Percentiles rank a stretch among this genome's conserved stretches.
Evolutionary conservation across 495 filamentous ascomycete genomes (phyloP).

Genomic region (Monascus purpureus): DNA sequence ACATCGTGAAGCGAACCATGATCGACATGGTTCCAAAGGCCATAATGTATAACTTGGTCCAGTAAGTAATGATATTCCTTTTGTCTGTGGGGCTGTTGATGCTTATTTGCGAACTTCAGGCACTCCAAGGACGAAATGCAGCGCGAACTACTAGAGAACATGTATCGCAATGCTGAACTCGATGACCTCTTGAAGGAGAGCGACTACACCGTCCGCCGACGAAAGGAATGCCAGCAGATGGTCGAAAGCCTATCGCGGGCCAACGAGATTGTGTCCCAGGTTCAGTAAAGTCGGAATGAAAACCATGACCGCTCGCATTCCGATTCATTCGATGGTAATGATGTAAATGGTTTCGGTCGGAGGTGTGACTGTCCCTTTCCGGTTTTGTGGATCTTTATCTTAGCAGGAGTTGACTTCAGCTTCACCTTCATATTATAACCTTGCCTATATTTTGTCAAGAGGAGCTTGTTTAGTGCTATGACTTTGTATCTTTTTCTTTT

Average conservation of each 20-base stretch:
- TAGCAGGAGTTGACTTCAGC: background rate
- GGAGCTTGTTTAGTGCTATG: background rate
- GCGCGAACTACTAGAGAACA: slow-evolving; percentile 89
- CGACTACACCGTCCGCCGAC: slow-evolving; percentile 85
- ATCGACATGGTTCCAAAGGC: slow-evolving; percentile 99
- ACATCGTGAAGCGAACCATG: slow-evolving; percentile 95
- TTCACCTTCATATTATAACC: background rate
- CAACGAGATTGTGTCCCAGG: slow-evolving; percentile 92
- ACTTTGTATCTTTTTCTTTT: background rate
- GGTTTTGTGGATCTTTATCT: background rate
- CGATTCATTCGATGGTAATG: background rate
- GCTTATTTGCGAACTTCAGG: slow-evolving; percentile 26
- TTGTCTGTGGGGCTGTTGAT: background rate
- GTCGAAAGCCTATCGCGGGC: slow-evolving; percentile 81
- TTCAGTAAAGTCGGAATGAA: too few species aligned
- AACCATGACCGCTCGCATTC: too few species aligned
- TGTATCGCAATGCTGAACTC: slow-evolving; percentile 81
- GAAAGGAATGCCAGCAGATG: slow-evolving; percentile 99
- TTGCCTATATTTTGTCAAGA: background rate
- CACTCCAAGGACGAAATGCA: slow-evolving; percentile 98
- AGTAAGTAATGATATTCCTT: slow-evolving; percentile 41
- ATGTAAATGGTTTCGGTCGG: background rate
- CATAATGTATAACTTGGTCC: slow-evolving; percentile 93
- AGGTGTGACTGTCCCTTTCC: background rate
- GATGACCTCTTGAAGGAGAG: slow-evolving; percentile 95